Evolutionary conservation across 202 grass and related monocot genomes (phyloP).

Genomic region (Panicum virgatum): DNA sequence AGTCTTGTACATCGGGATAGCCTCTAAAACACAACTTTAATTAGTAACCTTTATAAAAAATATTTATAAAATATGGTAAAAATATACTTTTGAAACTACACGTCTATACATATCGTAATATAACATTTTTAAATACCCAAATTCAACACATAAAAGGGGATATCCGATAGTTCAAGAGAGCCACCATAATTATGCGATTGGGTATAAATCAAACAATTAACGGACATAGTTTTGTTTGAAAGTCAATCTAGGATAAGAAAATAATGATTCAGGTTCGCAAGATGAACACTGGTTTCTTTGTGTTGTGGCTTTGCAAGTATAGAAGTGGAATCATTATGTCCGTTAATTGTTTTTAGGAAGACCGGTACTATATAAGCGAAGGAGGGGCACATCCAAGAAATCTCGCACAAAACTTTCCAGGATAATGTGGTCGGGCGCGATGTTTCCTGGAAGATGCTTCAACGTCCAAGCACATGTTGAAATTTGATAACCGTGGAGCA

Average conservation of each 20-base stretch:
- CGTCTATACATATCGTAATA: too few relatives aligned
- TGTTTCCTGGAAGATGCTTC: constrained; percentile 45
- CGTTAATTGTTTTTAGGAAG: background rate
- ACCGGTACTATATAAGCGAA: background rate
- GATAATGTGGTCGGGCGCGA: constrained; percentile 44
- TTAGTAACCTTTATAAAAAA: too few relatives aligned
- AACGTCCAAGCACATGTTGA: constrained; percentile 26
- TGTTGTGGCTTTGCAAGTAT: background rate
- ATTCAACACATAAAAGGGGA: background rate
- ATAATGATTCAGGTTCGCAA: background rate
- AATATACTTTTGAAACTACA: background rate
- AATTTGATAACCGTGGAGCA: constrained; percentile 4
- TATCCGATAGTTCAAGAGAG: background rate
- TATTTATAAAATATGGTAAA: too few relatives aligned
- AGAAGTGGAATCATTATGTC: background rate
- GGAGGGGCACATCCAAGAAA: background rate
- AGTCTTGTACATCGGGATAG: too few relatives aligned
- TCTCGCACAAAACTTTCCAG: constrained; percentile 10
- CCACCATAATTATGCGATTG: background rate
- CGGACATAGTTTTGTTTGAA: background rate
- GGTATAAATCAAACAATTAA: background rate
- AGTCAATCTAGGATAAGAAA: background rate
- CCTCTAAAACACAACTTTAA: too few relatives aligned
- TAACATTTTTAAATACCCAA: too few relatives aligned
- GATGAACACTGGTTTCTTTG: background rate